These are phyloP conservation scores for Raffaelea ambrosiae DNA, from an alignment of 2,329 filamentous ascomycete genomes.

Conservation along the genomic window DNA sequence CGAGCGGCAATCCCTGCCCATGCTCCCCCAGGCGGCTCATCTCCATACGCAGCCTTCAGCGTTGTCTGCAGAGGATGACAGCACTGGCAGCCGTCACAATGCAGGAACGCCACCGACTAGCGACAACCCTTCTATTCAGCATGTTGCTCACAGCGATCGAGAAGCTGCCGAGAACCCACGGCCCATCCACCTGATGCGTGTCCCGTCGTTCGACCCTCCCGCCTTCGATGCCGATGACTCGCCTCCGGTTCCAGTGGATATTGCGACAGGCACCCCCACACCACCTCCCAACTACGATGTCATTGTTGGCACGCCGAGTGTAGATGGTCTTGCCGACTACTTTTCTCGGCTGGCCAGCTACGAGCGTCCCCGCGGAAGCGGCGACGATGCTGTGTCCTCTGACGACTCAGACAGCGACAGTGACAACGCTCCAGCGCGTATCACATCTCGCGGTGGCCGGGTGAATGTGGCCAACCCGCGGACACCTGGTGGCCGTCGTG, in stretches of 20 bases:
- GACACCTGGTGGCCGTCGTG: slow-evolving; percentile 42
- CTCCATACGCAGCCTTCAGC: slow-evolving; percentile 19
- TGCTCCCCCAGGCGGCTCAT: slow-evolving; percentile 49
- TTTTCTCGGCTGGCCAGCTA: slow-evolving; percentile 73
- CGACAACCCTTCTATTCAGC: slow-evolving; percentile 14
- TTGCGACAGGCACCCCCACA: slow-evolving; percentile 38
- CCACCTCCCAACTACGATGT: slow-evolving; percentile 79
- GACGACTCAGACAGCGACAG: slow-evolving; percentile 30
- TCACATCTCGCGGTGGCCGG: slow-evolving; percentile 42
- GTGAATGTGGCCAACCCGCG: slow-evolving; percentile 51
- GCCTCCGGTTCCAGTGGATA: slow-evolving; percentile 41
- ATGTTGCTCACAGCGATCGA: slow-evolving; percentile 23
- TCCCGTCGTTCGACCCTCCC: slow-evolving; percentile 81
- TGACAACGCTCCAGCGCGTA: slow-evolving; percentile 26
- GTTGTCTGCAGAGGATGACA: slow-evolving; percentile 8
- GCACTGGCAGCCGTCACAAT: not conserved
- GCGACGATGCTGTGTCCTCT: slow-evolving; percentile 17
- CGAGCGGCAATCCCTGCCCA: slow-evolving; percentile 28
- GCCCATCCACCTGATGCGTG: slow-evolving; percentile 76
- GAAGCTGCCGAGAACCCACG: slow-evolving; percentile 34
- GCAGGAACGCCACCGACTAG: slow-evolving; percentile 1
- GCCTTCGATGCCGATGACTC: slow-evolving; percentile 75
- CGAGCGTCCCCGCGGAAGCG: slow-evolving; percentile 29
- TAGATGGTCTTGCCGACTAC: slow-evolving; percentile 74
- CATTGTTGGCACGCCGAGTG: slow-evolving; percentile 60